These are phyloP conservation scores for Flaveria floridana DNA, from an alignment of 140 eudicot genomes.

Conservation along the genomic window DNA sequence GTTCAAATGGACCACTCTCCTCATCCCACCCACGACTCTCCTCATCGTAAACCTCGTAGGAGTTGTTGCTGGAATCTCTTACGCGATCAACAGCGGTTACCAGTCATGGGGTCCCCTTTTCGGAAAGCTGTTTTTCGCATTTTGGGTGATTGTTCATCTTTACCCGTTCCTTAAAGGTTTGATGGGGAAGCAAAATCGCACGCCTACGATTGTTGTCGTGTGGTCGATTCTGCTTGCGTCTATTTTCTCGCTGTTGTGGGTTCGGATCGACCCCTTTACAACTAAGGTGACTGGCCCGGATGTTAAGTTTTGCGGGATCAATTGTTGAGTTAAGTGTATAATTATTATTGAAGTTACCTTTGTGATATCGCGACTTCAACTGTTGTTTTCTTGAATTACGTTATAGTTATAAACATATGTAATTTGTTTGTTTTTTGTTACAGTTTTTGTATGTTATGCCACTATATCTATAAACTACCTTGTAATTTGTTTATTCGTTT, in stretches of 20 bases:
- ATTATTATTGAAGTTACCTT: constrained; percentile 21
- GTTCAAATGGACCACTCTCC: constrained; percentile 91
- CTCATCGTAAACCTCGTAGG: constrained; percentile 76
- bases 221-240: constrained; percentile 91
- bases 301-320: constrained; percentile 73
- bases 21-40: constrained; percentile 80
- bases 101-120: constrained; percentile 95
- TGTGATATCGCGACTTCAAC: constrained; percentile 27
- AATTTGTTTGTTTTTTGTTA: constrained; percentile 34
- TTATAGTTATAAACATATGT: constrained; percentile 27
- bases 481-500: background rate
- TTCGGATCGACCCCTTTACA: constrained; percentile 75
- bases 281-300: constrained; percentile 75
- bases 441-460: constrained; percentile 38
- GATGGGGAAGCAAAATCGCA: constrained; percentile 88
- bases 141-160: constrained; percentile 95
- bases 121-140: constrained; percentile 80
- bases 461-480: constrained; percentile 19
- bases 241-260: constrained; percentile 85
- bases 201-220: constrained; percentile 81
- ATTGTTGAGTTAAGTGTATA: constrained; percentile 46
- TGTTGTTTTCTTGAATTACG: constrained; percentile 22
- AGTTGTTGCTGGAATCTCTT: constrained; percentile 82
- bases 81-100: constrained; percentile 87
- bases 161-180: constrained; percentile 93